Percentiles rank a stretch among this genome's conserved stretches.
Evolutionary conservation across 1,139 yeast species (phyloP).

Genomic region (Diutina mesorugosa): DNA sequence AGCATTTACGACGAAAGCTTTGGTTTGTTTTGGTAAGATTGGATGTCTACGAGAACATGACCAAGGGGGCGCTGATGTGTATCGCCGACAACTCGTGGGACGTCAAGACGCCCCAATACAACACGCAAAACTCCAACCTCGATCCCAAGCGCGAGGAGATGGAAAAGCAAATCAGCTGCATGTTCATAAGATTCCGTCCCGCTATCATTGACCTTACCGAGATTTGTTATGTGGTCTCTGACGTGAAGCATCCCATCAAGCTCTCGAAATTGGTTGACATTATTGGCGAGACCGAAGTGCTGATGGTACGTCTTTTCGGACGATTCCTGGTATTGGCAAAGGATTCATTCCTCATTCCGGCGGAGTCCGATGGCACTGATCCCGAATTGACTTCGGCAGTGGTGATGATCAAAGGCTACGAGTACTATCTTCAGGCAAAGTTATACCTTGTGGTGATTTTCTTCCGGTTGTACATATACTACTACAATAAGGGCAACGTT

Average conservation of each 20-base stretch:
- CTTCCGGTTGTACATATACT: constrained; percentile 7
- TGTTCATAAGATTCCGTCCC: neutral
- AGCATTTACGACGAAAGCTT: constrained; percentile 6
- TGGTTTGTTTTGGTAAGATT: constrained; percentile 7
- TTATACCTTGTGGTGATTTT: constrained; percentile 5
- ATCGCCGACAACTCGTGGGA: constrained; percentile 2
- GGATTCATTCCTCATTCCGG: constrained; percentile 4
- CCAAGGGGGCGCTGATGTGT: constrained; percentile 4
- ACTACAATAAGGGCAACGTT: constrained; percentile 4
- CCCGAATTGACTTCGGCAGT: neutral
- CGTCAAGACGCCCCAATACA: constrained; percentile 5
- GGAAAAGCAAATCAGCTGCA: constrained; percentile 3
- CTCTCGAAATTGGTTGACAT: neutral
- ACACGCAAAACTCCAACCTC: constrained; percentile 5
- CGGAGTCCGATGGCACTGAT: neutral
- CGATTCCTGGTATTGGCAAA: constrained; percentile 4
- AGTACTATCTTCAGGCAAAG: constrained; percentile 3
- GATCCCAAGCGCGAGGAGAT: constrained; percentile 3
- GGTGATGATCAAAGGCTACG: neutral
- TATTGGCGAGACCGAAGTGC: neutral
- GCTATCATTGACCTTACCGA: neutral
- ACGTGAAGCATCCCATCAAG: neutral
- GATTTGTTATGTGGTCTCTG: neutral
- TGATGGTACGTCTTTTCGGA: constrained; percentile 3
- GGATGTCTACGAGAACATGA: constrained; percentile 4